Percentiles rank a stretch among this genome's conserved stretches.
phyloP scores from a whole-genome alignment of 441 rosid species.

The Gossypium aridum region DNA sequence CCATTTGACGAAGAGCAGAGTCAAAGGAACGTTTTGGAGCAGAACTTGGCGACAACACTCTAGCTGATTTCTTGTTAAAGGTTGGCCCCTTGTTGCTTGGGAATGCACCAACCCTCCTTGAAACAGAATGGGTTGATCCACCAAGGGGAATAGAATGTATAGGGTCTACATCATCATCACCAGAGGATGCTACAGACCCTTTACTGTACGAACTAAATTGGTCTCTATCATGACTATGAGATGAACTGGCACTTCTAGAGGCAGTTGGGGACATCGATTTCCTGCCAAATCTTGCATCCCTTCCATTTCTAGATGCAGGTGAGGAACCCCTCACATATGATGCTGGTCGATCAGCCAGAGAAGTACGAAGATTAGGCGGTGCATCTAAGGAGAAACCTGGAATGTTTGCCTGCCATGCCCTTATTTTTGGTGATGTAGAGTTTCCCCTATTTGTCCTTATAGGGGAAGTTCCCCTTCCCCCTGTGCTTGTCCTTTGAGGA shows the following conservation, averaged over 20 bases:
- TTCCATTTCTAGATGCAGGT: constrained; percentile 90
- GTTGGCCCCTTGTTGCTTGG: constrained; percentile 58
- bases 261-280: constrained; percentile 96
- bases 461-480: constrained; percentile 78
- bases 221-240: constrained; percentile 89
- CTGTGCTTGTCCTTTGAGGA: constrained; percentile 64
- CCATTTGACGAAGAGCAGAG: constrained; percentile 81
- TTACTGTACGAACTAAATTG: constrained; percentile 72
- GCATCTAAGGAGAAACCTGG: constrained; percentile 95
- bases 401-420: constrained; percentile 87
- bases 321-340: constrained; percentile 95
- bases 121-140: constrained; percentile 43
- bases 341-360: constrained; percentile 88
- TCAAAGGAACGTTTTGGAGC: constrained; percentile 87
- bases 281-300: constrained; percentile 61
- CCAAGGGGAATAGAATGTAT: constrained; percentile 54
- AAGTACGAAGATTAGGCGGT: constrained; percentile 96
- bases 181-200: constrained; percentile 91
- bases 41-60: constrained; percentile 56
- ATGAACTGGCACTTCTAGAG: constrained; percentile 85
- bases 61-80: constrained; percentile 53
- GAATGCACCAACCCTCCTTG: constrained; percentile 50
- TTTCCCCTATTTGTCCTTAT: constrained; percentile 62
- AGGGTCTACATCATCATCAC: constrained; percentile 83
- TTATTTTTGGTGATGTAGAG: constrained; percentile 88